Conservation (phyloP, 2,329 filamentous ascomycete species). For the Talaromyces atroroseus region DNA sequence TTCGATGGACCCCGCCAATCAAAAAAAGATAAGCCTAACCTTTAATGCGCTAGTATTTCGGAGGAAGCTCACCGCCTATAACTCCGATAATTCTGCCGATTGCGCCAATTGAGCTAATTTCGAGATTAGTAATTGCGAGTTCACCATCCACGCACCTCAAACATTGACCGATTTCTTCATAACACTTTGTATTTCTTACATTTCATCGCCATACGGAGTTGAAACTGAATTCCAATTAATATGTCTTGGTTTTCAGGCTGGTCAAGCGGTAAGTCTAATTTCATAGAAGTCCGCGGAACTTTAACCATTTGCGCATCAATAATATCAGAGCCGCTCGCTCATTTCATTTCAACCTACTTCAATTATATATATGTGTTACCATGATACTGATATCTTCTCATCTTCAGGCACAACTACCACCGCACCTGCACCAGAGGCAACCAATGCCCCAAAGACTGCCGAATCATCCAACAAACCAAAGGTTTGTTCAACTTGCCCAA, state of each 20-base stretch:
- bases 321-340: background rate
- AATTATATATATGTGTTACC: background rate
- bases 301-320: constrained; percentile 13
- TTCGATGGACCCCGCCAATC: constrained; percentile 2
- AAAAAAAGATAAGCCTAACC: background rate
- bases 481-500: constrained; percentile 20
- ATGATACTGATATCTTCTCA: background rate
- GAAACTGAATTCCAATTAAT: background rate
- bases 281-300: constrained; percentile 12
- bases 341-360: background rate
- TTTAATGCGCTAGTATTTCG: background rate
- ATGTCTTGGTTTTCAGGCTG: constrained; percentile 36
- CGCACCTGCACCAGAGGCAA: constrained; percentile 14
- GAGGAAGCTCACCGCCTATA: background rate
- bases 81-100: background rate
- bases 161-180: background rate
- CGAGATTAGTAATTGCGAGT: background rate
- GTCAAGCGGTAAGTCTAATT: constrained; percentile 25
- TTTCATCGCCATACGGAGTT: background rate
- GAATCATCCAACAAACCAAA: constrained; percentile 32
- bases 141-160: background rate
- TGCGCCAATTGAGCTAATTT: background rate
- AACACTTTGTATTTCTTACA: background rate
- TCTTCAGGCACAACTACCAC: background rate
- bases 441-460: constrained; percentile 19